phyloP scores from a whole-genome alignment of 164 flowering plant species.

The Taxillus chinensis region DNA sequence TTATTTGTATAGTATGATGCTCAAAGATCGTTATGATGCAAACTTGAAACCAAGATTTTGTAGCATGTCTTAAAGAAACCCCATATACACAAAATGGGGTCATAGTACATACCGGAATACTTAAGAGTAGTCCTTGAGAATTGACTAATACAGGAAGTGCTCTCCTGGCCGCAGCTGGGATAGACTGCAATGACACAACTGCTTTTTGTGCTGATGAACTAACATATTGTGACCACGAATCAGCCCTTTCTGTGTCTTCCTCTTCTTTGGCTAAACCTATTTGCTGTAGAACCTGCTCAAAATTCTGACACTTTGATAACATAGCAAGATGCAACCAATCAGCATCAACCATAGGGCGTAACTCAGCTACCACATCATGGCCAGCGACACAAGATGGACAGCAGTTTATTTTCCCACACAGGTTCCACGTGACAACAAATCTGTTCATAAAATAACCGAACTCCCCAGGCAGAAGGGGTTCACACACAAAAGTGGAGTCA shows the following conservation, averaged over 20 bases:
- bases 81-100: too few species aligned
- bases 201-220: constrained; percentile 58
- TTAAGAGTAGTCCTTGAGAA: constrained; percentile 44
- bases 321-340: constrained; percentile 79
- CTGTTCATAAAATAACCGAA: constrained; percentile 67
- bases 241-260: constrained; percentile 11
- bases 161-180: constrained; percentile 83
- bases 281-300: constrained; percentile 14
- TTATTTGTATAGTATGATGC: too few species aligned
- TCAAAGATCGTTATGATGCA: too few species aligned
- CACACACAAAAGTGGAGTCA: constrained; percentile 8
- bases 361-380: constrained; percentile 24
- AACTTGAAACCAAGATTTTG: too few species aligned
- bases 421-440: constrained; percentile 53
- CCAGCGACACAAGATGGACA: constrained; percentile 33
- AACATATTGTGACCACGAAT: constrained; percentile 25
- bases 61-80: too few species aligned
- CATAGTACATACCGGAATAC: constrained; percentile 57
- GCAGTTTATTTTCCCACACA: constrained; percentile 4
- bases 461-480: constrained; percentile 36
- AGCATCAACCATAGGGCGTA: constrained; percentile 72
- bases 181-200: constrained; percentile 43
- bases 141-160: constrained; percentile 70
- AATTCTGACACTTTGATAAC: constrained; percentile 26
- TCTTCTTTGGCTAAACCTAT: background rate